Evolutionary conservation across 1,284 basidiomycete species (phyloP).

Genomic region (Marasmius fiardii): DNA sequence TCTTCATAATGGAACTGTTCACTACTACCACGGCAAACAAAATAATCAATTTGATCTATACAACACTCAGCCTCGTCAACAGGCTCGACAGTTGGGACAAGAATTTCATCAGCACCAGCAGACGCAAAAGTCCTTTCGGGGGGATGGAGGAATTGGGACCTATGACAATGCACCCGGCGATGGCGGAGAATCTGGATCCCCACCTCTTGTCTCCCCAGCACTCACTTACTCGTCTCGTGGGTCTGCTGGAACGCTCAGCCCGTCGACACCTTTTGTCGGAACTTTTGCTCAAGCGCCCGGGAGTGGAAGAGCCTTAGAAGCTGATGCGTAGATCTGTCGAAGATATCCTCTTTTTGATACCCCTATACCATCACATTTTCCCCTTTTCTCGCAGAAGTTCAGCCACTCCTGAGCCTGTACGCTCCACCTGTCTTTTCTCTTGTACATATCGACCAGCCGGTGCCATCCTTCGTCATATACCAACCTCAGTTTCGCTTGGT

Average conservation of each 20-base stretch:
- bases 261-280: conserved; percentile 58
- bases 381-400: too few species aligned
- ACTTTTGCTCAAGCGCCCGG: conserved; percentile 25
- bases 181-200: conserved; percentile 29
- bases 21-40: conserved; percentile 7
- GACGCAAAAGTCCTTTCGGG: conserved; percentile 8
- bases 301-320: background rate
- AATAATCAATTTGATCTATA: background rate
- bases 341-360: background rate
- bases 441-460: background rate
- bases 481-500: background rate
- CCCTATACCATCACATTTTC: background rate
- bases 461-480: background rate
- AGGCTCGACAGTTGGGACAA: background rate
- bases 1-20: conserved; percentile 1
- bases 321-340: background rate
- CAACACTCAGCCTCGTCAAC: background rate
- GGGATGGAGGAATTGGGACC: conserved; percentile 13
- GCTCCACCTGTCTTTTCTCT: background rate
- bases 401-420: background rate
- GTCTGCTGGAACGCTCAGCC: conserved; percentile 56
- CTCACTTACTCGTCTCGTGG: conserved; percentile 56
- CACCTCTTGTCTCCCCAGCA: conserved; percentile 52
- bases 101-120: conserved; percentile 2
- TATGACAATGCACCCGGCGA: conserved; percentile 14